Conservation (phyloP, 495 filamentous ascomycete genomes). For the Extremus antarcticus region DNA sequence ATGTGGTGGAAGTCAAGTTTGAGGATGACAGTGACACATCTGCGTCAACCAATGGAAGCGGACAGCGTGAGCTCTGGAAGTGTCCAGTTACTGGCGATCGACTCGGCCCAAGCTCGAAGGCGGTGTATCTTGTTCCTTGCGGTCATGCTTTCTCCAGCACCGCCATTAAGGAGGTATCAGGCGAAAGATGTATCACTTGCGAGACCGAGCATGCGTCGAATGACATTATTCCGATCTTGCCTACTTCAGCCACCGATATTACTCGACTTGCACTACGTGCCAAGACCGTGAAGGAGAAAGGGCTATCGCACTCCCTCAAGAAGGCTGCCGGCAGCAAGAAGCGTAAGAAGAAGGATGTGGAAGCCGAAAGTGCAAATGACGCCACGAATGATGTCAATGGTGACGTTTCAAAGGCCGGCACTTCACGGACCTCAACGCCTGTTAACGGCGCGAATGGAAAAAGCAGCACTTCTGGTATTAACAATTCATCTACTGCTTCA, state of each 20-base stretch:
- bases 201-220: conserved; percentile 59
- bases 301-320: conserved; percentile 80
- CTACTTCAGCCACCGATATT: conserved; percentile 59
- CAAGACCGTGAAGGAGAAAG: conserved; percentile 52
- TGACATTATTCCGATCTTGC: conserved; percentile 76
- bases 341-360: conserved; percentile 53
- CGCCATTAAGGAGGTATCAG: conserved; percentile 67
- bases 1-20: conserved; percentile 84
- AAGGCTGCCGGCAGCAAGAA: conserved; percentile 62
- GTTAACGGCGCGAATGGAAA: neutral
- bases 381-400: neutral
- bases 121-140: conserved; percentile 88
- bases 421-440: conserved; percentile 6
- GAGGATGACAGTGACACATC: conserved; percentile 42
- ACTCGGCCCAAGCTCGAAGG: conserved; percentile 65
- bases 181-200: conserved; percentile 57
- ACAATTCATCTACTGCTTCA: conserved; percentile 73
- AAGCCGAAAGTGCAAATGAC: neutral
- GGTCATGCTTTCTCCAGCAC: conserved; percentile 88
- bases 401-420: conserved; percentile 1
- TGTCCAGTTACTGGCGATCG: conserved; percentile 85
- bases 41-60: conserved; percentile 26
- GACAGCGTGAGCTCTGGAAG: conserved; percentile 46
- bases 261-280: conserved; percentile 53
- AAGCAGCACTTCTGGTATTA: conserved; percentile 45